Evolutionary conservation across 1,284 basidiomycete species (phyloP), one percentile per base, ranked within the genome.

Genomic region (Cystobasidium slooffiae): DNA sequence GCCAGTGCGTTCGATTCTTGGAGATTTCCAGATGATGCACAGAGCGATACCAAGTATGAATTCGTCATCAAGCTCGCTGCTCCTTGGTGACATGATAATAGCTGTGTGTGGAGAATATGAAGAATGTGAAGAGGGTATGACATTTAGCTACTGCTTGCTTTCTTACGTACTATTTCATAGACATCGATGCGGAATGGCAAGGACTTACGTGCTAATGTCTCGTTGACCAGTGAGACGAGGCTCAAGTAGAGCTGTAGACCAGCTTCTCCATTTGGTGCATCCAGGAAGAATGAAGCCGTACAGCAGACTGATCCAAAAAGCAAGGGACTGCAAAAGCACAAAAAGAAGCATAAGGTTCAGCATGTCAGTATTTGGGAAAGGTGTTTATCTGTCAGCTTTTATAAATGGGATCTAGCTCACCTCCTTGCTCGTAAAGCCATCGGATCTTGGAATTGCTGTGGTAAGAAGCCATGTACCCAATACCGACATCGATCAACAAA

Each of bases 391-490:
- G 31, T 31, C 31, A 24, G 18, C 14, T 31, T 9, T 3, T 49
- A 22, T 46, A 6, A 22, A 14, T 7, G 9, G 24, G 31, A n/a
- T 12, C 10, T 31, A 6, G 20, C 62, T 37, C 31, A 73, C 70
- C 62, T 64, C 10, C 46, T 31, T 7, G 49, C 52, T n/a, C 70
- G 61, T 10, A 66, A 31, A 7, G 20, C 37, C 70, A 73, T 73
- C 20, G 59, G 46, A 22, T 73, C 70, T 22, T 31, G n/a, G 16
- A 73, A 62, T 44, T 66, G 62, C 39, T 56, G 41, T 31, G 70
- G 70, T 37, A 73, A 37, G 62, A 73, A 73, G 9, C 70, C 70
- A 59, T 73, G 70, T 20, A 73, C 70, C 70, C 70, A 73, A 41
- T 73, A 73, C 18, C 70, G 10, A 52, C 70, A 73, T n/a, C 62